Conservation (phyloP, 1,139 yeast genomes). For the Yamadazyma mexicana region DNA sequence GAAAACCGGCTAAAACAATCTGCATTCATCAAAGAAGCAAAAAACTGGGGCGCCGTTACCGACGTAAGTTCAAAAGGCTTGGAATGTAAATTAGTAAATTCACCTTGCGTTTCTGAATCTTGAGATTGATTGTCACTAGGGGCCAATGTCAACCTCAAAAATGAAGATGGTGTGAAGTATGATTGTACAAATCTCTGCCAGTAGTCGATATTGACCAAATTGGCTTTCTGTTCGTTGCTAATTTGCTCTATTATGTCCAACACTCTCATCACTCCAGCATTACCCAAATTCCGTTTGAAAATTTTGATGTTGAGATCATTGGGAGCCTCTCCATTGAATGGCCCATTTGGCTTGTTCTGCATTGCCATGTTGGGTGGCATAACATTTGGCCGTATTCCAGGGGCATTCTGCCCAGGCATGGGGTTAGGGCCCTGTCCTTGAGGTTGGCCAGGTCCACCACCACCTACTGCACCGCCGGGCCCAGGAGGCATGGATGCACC, state of each 20-base stretch:
- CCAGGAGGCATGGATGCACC: neutral
- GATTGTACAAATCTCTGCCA: constrained; percentile 41
- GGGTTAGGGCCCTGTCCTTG: neutral
- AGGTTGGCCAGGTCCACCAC: neutral
- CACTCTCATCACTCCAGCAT: constrained; percentile 44
- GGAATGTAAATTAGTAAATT: constrained; percentile 11
- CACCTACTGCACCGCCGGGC: neutral
- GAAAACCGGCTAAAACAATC: constrained; percentile 51
- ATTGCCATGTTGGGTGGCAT: neutral
- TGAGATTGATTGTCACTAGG: constrained; percentile 8
- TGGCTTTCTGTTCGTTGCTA: constrained; percentile 32
- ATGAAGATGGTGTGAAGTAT: constrained; percentile 35
- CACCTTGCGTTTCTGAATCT: neutral
- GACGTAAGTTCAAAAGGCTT: constrained; percentile 65
- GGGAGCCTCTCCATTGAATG: constrained; percentile 15
- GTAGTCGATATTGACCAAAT: constrained; percentile 30
- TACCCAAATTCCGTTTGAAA: constrained; percentile 42
- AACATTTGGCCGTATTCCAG: neutral
- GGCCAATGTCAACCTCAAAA: constrained; percentile 27
- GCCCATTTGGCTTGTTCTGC: neutral
- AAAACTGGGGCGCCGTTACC: constrained; percentile 66
- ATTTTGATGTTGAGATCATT: constrained; percentile 38
- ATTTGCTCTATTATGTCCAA: constrained; percentile 40
- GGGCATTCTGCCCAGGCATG: constrained; percentile 1
- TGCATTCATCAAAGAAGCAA: constrained; percentile 55